Evolutionary conservation across 2,329 filamentous ascomycete species (phyloP), one percentile per base, ranked within the genome.

Genomic region (Talaromyces sp.): DNA sequence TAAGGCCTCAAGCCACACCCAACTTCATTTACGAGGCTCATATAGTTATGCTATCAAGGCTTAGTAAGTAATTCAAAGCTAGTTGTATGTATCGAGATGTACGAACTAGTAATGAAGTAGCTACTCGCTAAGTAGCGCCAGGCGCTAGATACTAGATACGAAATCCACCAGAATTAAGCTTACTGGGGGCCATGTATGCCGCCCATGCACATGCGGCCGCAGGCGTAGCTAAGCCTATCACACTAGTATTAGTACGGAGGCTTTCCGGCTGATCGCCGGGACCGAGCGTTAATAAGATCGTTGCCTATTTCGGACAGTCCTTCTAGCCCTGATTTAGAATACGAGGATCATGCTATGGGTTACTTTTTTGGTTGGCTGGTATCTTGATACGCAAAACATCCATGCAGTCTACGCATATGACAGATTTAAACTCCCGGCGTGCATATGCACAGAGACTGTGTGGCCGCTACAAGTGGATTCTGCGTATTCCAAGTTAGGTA

Each of bases 111-210:
- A 52, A 31, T 33, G 24, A 33, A 52, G 7, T 33, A 27, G 6
- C 13, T 31, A 16, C 47, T 50, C 22, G 47, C 16, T 27, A 50
- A 50, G 47, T 24, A 13, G 27, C 13, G 14, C 14, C 5, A 31
- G 27, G 27, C 19, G 27, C 14, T 10, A 52, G 24, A 31, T 31
- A 11, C 10, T 31, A 27, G 47, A 50, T 50, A 27, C 22, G 47
- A 50, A 49, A 49, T 33, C 49, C 49, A 52, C 49, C 9, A 52
- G n/a, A 52, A 50, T 50, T 52, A 52, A 52, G 49, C 49, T 31
- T 52, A n/a, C 49, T 52, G 49, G 49, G 49, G 49, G 49, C 49
- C 49, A 52, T 52, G 49, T 33, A 33, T 52, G 24, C 49, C 16
- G 49, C 49, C 2, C 24, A 52, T 52, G 27, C 24, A 19, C 14